Evolutionary conservation across 257 asterid genomes (phyloP), one percentile per base, ranked within the genome.

Genomic region (Hygrophila difformis): DNA sequence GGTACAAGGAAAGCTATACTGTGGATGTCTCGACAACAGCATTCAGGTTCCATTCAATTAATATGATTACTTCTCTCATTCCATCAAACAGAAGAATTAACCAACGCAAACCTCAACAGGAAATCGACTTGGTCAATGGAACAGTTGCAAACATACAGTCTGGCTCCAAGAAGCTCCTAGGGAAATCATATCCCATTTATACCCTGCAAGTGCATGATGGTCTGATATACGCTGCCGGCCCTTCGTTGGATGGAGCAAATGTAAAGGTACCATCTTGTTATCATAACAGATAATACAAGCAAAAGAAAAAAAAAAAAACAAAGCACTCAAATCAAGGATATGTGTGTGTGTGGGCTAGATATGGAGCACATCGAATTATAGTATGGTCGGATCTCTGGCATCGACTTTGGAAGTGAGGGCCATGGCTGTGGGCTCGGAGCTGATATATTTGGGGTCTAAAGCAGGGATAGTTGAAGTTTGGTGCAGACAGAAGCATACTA

Each of bases 1-100:
- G 19, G 75, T 72, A 26, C 77, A 77, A 29, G 87, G 79, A 28
- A 86, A 73, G 60, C 55, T 86, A 31, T 86, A 86, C 57, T 82
- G 93, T 62, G 96, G 96, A 39, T 79, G 94, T 46, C 67, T 63
- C 3, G 96, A 86, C 69, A 70, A 23, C 39, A 86, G 96, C 86
- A 76, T 86, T 62, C 96, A 85, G 93, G 95, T 84, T 37, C 41
- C n/a, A 17, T 39, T 7, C 15, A 26, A 3, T 8, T 0, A 37
- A 37, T 8, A 7, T 39, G 13, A 39, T 3, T 11, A 3, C 3
- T 17, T 17, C 13, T 39, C 18, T 39, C 31, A n/a, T n/a, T 26
- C 31, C 31, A 26, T 26, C 31, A 26, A 26, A 8, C 31, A 3
- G 4, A 26, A n/a, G n/a, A n/a, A 24, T 8, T 8, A 26, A 26